Base-by-base conservation (phyloP, 441 rosid genomes). In the Adansonia grandidieri region DNA sequence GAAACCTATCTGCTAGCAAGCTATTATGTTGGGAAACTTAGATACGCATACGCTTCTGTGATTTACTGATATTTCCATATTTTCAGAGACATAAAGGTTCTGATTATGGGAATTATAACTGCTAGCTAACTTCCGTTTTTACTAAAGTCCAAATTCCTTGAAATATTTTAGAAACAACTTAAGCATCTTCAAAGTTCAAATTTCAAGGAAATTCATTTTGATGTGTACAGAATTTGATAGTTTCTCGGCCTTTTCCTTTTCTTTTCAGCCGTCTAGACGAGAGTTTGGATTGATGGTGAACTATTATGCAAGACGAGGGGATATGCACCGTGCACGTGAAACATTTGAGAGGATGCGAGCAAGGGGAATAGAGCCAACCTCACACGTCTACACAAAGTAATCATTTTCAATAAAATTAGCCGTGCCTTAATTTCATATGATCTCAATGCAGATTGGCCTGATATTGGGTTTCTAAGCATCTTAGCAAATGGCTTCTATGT, bases 201-300 rank as follows among this genome's bases (percentile, higher is more conserved):
- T 24, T 44, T 1, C 10, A 42, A 51, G 37, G 22, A 58, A 14
- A 32, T 15, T 74, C 63, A 62, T 56, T 56, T 15, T 80, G 7
- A 4, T 63, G 28, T 40, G 53, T 15, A 8, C 9, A 74, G 56
- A 17, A 60, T 60, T 60, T 58, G 44, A 60, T 45, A 11, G 45
- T 57, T 42, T 40, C 54, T 11, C 42, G 48, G 77, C 44, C 44
- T 54, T 66, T 56, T 72, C 22, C 75, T 47, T 79, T 74, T 73
- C 60, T 81, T 50, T 70, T 82, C 79, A 96, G 99, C 99, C 99
- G 75, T 91, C 99, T 54, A 93, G 99, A 87, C 92, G 91, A 84
- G 99, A 94, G 85, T 96, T 89, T 84, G 93, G 98, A 71, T 88
- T 94, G 85, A 91, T 96, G 99, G 94, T 94, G 78, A 92, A 92